Evolutionary conservation across 805 yeast genomes (phyloP), one percentile per base, ranked within the genome.

Genomic region (Cyberlindnera xylosilytica): DNA sequence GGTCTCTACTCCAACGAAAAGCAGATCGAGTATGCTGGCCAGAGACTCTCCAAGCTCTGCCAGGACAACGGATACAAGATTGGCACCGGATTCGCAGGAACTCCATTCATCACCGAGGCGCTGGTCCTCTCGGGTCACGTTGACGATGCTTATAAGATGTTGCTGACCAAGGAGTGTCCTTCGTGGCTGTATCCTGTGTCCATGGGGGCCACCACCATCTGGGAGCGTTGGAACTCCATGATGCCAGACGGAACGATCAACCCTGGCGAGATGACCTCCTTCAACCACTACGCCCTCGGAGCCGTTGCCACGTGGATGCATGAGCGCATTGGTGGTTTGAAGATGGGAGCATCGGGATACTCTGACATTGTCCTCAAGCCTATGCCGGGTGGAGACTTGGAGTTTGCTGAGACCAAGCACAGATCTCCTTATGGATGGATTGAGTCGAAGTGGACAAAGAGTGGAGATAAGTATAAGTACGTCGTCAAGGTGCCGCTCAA

Each of bases 191-290:
- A 50, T 26, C 50, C 53, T 10, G 53, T 50, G 3, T 39, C 47
- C 8, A 45, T 50, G 36, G 53, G 51, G 24, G 53, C 53, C 23
- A 50, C 53, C 10, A 47, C 53, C n/a, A 41, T 45, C 10, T 50
- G 53, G 53, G 53, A 47, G 33, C 47, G 53, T 23, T 50, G 53
- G 53, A 43, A 50, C 27, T 40, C 46, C 16, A 47, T 50, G 51
- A 30, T 50, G 22, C 48, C 51, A 26, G 47, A 50, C 33, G 53
- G 53, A 7, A 28, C 45, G 5, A 44, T 50, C 34, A 50, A 50
- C 27, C 53, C 53, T 18, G 53, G 53, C 39, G 47, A 41, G 2
- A 50, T 50, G 53, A 48, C 52, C 10, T 51, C 54, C 4, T 51
- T 51, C 38, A 49, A 51, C 40, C 54, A 51, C 22, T 51, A 51